phyloP scores from a whole-genome alignment of 2,329 filamentous ascomycete genomes.

The Teratosphaeria viscida region DNA sequence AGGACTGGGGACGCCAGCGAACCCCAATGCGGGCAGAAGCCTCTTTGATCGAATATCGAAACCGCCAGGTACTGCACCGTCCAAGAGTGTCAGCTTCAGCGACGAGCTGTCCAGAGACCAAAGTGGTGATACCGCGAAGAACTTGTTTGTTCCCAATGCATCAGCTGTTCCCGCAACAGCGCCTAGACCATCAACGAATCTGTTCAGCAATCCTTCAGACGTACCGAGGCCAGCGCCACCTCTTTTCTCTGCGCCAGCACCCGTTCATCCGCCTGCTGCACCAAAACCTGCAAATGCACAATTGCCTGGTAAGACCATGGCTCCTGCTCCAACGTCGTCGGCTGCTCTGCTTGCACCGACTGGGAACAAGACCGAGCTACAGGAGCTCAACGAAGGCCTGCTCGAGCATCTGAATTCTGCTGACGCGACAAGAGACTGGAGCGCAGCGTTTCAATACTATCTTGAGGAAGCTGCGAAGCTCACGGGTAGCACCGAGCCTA shows the following conservation, averaged over 20 bases:
- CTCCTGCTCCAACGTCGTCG: not conserved
- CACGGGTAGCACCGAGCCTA: conserved; percentile 5
- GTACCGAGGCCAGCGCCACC: not conserved
- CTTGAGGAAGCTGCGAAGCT: conserved; percentile 15
- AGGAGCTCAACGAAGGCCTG: conserved; percentile 19
- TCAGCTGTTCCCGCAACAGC: conserved; percentile 5
- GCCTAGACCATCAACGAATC: conserved; percentile 1
- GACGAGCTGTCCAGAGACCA: not conserved
- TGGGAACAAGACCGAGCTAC: conserved; percentile 7
- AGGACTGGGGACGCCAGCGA: conserved; percentile 5
- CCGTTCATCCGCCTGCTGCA: not conserved
- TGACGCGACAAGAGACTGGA: conserved; percentile 19
- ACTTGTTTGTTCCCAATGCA: conserved; percentile 8
- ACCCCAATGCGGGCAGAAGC: conserved; percentile 7
- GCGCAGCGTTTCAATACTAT: conserved; percentile 18
- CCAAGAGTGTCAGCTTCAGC: not conserved
- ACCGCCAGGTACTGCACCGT: conserved; percentile 3
- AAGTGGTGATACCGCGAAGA: conserved; percentile 2
- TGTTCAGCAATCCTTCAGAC: not conserved
- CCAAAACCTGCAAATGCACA: not conserved
- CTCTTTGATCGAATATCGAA: conserved; percentile 8
- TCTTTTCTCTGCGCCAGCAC: not conserved
- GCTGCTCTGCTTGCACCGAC: not conserved
- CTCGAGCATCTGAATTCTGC: conserved; percentile 16
- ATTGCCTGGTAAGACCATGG: not conserved